A percentile compares a stretch with the other conserved stretches of the same genome.
These are phyloP conservation scores for Hemisphaericaspora lyxosophila DNA, from an alignment of 1,139 yeast genomes.

Conservation along the genomic window DNA sequence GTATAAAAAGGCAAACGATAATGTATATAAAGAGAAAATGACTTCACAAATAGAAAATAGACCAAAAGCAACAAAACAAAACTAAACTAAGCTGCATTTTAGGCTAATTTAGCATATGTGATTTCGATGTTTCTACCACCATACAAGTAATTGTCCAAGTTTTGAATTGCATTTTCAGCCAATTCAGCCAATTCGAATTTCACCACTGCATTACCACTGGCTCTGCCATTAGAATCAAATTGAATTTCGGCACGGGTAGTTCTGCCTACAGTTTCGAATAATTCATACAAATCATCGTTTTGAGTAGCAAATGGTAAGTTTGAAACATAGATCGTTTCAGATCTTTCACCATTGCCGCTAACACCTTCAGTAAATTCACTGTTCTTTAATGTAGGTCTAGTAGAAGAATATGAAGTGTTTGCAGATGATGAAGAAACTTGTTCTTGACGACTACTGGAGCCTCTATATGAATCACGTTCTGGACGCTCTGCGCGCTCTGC, in stretches of 20 bases:
- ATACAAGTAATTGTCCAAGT: constrained; percentile 75
- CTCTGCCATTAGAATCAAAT: constrained; percentile 61
- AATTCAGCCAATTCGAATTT: constrained; percentile 66
- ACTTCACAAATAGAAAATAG: not conserved
- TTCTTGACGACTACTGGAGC: constrained; percentile 11
- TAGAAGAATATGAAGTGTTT: constrained; percentile 5
- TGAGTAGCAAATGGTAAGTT: constrained; percentile 90
- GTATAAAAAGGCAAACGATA: not conserved
- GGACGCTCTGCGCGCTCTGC: constrained; percentile 12
- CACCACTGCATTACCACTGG: constrained; percentile 84
- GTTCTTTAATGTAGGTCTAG: constrained; percentile 25
- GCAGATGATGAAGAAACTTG: not conserved
- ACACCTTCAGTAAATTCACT: constrained; percentile 66
- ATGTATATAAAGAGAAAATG: not conserved
- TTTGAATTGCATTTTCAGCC: constrained; percentile 74
- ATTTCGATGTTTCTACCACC: constrained; percentile 76
- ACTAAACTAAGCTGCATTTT: not conserved
- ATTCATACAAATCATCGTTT: constrained; percentile 77
- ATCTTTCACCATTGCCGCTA: constrained; percentile 61
- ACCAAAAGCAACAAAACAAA: not conserved
- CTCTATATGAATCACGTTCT: constrained; percentile 14
- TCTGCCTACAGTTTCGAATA: constrained; percentile 82
- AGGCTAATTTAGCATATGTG: constrained; percentile 51
- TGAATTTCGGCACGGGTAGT: constrained; percentile 80
- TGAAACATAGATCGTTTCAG: constrained; percentile 64